These are phyloP conservation scores for Pisolithus sp. DNA, from an alignment of 768 basidiomycete species.

Conservation along the genomic window DNA sequence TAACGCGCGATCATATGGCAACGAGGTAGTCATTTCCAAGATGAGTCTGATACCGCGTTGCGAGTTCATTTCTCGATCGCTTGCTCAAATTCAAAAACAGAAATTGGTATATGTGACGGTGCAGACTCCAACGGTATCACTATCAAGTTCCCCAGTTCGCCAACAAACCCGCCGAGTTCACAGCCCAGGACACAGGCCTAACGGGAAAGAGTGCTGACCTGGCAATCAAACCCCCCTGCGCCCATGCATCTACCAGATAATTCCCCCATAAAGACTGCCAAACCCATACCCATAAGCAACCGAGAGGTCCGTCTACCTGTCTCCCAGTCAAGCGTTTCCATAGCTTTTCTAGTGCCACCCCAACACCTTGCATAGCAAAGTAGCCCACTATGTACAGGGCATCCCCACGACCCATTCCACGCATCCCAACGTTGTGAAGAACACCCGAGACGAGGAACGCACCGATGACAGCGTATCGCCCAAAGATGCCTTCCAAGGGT, in stretches of 20 bases:
- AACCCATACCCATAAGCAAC: slow-evolving; percentile 44
- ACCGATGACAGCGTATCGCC: slow-evolving; percentile 44
- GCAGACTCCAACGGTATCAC: no score
- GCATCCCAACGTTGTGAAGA: slow-evolving; percentile 52
- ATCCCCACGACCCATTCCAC: slow-evolving; percentile 52
- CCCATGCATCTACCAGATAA: slow-evolving; percentile 41
- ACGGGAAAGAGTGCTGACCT: slow-evolving; percentile 4
- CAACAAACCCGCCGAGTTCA: no score
- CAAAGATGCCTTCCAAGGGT: slow-evolving; percentile 41
- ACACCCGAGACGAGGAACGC: slow-evolving; percentile 56
- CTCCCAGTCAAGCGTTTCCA: slow-evolving; percentile 42
- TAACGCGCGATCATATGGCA: no score
- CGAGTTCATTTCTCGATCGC: no score
- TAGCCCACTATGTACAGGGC: slow-evolving; percentile 38
- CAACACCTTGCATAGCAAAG: slow-evolving; percentile 53
- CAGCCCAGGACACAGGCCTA: no score
- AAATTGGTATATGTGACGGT: no score
- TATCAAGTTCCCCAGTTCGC: no score
- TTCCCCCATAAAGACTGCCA: slow-evolving; percentile 47
- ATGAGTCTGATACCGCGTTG: no score
- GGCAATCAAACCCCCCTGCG: slow-evolving; percentile 12
- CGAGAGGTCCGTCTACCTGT: slow-evolving; percentile 41
- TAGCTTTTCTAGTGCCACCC: slow-evolving; percentile 41
- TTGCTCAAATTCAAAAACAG: no score
- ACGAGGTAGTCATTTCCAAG: no score